These are phyloP conservation scores for Fusarium algeriense DNA, from an alignment of 2,329 filamentous ascomycete genomes.

Conservation along the genomic window DNA sequence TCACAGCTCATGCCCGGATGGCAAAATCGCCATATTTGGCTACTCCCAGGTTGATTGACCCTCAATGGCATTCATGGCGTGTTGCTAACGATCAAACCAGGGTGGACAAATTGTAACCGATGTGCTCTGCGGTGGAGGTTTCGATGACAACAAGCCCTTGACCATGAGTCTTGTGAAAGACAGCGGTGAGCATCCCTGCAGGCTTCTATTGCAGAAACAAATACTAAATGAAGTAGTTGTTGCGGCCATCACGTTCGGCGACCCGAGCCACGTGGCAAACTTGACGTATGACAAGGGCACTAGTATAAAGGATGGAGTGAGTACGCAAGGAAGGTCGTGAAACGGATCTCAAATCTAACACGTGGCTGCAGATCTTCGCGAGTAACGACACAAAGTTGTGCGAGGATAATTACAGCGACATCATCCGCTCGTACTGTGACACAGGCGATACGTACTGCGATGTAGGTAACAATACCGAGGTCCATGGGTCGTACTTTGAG, in stretches of 20 bases:
- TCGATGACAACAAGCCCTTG: constrained; percentile 47
- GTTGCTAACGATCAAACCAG: constrained; percentile 33
- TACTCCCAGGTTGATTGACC: constrained; percentile 54
- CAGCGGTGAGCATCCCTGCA: constrained; percentile 46
- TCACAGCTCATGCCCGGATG: constrained; percentile 52
- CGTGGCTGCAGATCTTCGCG: constrained; percentile 51
- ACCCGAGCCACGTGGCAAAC: constrained; percentile 56
- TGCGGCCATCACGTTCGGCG: constrained; percentile 57
- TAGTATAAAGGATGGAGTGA: constrained; percentile 54
- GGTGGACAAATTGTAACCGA: constrained; percentile 56
- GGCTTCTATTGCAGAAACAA: neutral
- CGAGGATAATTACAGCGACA: constrained; percentile 51
- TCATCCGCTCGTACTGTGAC: constrained; percentile 58
- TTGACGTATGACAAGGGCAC: constrained; percentile 54
- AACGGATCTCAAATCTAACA: constrained; percentile 22
- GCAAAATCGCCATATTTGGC: constrained; percentile 57
- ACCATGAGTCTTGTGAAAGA: constrained; percentile 47
- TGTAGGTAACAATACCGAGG: constrained; percentile 44
- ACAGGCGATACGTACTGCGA: constrained; percentile 58
- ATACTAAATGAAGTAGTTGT: constrained; percentile 51
- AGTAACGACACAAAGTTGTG: constrained; percentile 53
- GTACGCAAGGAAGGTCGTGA: constrained; percentile 29
- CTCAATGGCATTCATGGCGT: neutral
- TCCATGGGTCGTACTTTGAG: constrained; percentile 54
- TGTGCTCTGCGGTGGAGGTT: constrained; percentile 54